Evolutionary conservation across 2,329 filamentous ascomycete genomes (phyloP), one percentile per base, ranked within the genome.

Genomic region (Clathrospora elynae): DNA sequence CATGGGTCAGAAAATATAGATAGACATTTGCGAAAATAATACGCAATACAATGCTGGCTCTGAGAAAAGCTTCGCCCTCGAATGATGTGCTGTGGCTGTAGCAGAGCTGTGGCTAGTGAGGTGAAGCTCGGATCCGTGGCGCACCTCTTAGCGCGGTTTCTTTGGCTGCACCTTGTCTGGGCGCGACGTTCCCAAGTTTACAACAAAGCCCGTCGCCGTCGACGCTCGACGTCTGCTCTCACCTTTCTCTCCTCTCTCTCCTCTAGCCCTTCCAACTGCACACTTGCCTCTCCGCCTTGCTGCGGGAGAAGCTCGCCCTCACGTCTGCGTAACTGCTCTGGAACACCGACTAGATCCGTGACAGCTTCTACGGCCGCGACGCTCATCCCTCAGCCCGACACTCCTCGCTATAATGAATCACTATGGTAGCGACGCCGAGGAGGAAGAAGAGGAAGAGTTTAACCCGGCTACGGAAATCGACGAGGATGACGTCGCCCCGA

Each of bases 371-470:
- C 32, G 5, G 29, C 37, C 29, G 18, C 40, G 41, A 44, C 46
- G 35, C 44, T 36, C 32, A 40, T 40, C 41, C 32, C 36, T 42
- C 33, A 42, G 31, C 28, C 25, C 26, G 25, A 14, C 30, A 41
- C 25, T 25, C 23, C 19, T 19, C 20, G 32, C 41, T 39, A 49
- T 32, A 24, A 68, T 69, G 66, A 60, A 64, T 22, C 58, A 53
- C 39, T 67, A 65, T 43, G 58, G 59, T 23, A 48, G 53, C 43
- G 59, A 55, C 37, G 59, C 56, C 34, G 62, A 65, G 40, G 67
- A 65, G 10, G 86, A 87, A 30, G 88, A 93, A 30, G 88, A 93
- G 35, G 90, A 95, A 59, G 87, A 92, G 68, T 96, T 96, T 79
- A 95, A 96, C 69, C 91, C 90, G 35, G 83, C 80, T 34, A 85